A percentile compares a stretch with the other conserved stretches of the same genome.
Evolutionary conservation across 148 eudicot species (phyloP).

Genomic region (Persicaria maculosa): DNA sequence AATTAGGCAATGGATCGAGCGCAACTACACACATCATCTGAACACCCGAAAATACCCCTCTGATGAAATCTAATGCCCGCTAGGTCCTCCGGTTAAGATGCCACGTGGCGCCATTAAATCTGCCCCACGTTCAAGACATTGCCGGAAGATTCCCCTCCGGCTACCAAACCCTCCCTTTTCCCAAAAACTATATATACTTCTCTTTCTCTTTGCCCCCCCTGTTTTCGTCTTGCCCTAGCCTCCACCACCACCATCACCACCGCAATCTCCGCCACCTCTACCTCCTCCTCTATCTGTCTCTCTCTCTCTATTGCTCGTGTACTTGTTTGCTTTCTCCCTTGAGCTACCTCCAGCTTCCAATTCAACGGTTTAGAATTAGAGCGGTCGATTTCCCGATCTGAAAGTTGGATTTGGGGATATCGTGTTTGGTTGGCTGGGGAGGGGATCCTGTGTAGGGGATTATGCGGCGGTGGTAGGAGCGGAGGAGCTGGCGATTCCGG

Average conservation of each 20-base stretch:
- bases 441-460: slow-evolving; percentile 5
- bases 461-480: slow-evolving; percentile 33
- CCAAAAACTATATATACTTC: slow-evolving; percentile 89
- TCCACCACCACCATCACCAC: slow-evolving; percentile 24
- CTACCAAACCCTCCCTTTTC: slow-evolving; percentile 37
- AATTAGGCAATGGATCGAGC: slow-evolving; percentile 27
- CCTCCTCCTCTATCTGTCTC: slow-evolving; percentile 16
- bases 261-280: slow-evolving; percentile 20
- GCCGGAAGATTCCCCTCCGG: slow-evolving; percentile 48
- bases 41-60: background rate
- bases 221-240: slow-evolving; percentile 48
- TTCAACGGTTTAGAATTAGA: background rate
- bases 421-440: background rate
- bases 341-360: background rate
- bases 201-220: slow-evolving; percentile 23
- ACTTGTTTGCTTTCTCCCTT: background rate
- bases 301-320: slow-evolving; percentile 7
- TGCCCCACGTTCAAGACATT: slow-evolving; percentile 12
- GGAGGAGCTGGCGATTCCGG: slow-evolving; percentile 32
- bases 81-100: background rate
- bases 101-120: background rate
- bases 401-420: background rate
- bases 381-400: slow-evolving; percentile 8
- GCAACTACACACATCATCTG: slow-evolving; percentile 25
- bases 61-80: background rate